phyloP scores from a whole-genome alignment of 2,329 filamentous ascomycete species.

The Coniochaeta sp. region DNA sequence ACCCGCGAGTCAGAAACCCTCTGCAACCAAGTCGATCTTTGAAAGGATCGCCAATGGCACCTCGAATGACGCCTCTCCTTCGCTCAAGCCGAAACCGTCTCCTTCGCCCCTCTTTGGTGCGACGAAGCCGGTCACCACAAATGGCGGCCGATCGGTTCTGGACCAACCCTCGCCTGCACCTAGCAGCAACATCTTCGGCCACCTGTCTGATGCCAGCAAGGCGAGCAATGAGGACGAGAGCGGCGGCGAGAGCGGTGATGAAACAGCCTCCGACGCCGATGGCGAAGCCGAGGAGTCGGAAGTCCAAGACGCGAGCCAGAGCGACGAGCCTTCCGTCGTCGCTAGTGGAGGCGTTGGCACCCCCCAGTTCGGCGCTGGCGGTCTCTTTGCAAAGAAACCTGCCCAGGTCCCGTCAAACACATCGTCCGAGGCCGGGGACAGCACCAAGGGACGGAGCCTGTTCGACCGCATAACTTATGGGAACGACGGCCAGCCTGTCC shows the following conservation, averaged over 20 bases:
- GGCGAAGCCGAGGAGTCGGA: slow-evolving; percentile 31
- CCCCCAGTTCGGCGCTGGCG: slow-evolving; percentile 25
- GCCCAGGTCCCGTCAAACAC: slow-evolving; percentile 23
- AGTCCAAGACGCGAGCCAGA: slow-evolving; percentile 31
- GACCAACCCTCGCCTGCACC: slow-evolving; percentile 25
- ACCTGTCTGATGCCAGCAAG: slow-evolving; percentile 50
- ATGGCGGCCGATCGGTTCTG: slow-evolving; percentile 30
- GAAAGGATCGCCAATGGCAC: slow-evolving; percentile 49
- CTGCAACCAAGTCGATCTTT: slow-evolving; percentile 47
- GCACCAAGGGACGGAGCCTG: slow-evolving; percentile 39
- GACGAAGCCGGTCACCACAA: slow-evolving; percentile 27
- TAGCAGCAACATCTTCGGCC: slow-evolving; percentile 48
- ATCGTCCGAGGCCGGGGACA: slow-evolving; percentile 34
- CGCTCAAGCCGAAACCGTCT: slow-evolving; percentile 2
- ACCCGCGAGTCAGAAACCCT: slow-evolving; percentile 27
- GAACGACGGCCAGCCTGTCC: slow-evolving; percentile 40
- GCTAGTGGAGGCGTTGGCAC: slow-evolving; percentile 33
- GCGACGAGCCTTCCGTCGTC: slow-evolving; percentile 33
- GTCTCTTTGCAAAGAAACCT: slow-evolving; percentile 22
- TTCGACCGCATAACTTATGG: slow-evolving; percentile 49
- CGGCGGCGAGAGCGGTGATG: slow-evolving; percentile 18
- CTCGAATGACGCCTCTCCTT: slow-evolving; percentile 20
- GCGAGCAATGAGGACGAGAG: slow-evolving; percentile 40
- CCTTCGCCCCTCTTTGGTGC: slow-evolving; percentile 23
- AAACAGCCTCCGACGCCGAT: slow-evolving; percentile 14